Base-by-base conservation (phyloP, 495 filamentous ascomycete genomes). In the Penicillium roqueforti region DNA sequence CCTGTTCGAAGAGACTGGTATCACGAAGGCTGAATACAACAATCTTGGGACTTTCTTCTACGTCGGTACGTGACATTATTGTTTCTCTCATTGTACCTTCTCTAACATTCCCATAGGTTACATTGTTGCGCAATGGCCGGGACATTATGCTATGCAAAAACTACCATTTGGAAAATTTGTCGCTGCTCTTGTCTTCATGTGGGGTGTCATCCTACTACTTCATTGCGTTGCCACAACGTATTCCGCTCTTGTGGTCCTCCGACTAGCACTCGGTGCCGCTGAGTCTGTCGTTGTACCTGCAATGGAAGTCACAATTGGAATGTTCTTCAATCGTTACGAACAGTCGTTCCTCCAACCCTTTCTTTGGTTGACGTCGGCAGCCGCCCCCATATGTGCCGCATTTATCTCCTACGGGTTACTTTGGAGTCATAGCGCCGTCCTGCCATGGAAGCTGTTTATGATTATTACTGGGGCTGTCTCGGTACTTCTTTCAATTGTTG, bases 371-470 rank as follows among this genome's bases (percentile, higher is more conserved):
- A 57, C 58, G 11, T 63, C 61, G 9, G 32, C 55, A 25, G 61
- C 50, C 11, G 37, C 58, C 4, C 53, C 54, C 1, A 57, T 67
- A 20, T 39, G 54, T 3, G 54, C 63, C 19, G 63, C 58, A 1
- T 64, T 67, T 20, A 59, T 67, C n/a, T 50, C 61, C 3, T 67
- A 67, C 34, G 63, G 63, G 6, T 52, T 67, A 0, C 51, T 67
- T 1, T 57, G 16, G 19, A 61, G 58, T 36, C 22, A 61, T 4
- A 51, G 55, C 32, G 3, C 42, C 19, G 38, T 67, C n/a, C 55
- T 47, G 13, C 63, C 63, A 3, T 67, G 63, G 63, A 67, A 64
- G 25, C 44, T 64, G 1, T 64, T 67, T 53, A 67, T 67, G 63
- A 62, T 67, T 16, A 50, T 63, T 40, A 64, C 53, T 9, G 63